Evolutionary conservation across 805 yeast species (phyloP), one percentile per base, ranked within the genome.

Genomic region (Candida nanaspora): DNA sequence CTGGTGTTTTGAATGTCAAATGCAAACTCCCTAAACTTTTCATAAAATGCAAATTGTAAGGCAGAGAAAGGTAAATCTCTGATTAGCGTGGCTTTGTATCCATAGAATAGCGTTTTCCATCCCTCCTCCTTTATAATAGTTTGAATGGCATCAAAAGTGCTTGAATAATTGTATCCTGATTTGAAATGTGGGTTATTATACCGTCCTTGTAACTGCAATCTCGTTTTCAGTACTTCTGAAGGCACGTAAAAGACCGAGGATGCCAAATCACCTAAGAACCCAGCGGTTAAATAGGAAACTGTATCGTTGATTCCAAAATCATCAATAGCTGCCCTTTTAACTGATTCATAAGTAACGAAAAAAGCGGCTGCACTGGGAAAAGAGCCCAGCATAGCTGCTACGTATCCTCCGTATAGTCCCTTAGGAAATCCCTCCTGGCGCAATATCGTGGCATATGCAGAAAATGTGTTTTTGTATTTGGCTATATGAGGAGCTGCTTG

Each of bases 51-150:
- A 66, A 93, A 83, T 58, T 93, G 98, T 39, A 93, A 69, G 1
- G 97, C 98, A 50, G 95, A 84, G 62, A 93, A 93, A 6, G 99
- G 99, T 49, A 93, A 65, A 56, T 93, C 99, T 47, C 99, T 75
- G 18, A 83, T 76, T 45, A 93, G 65, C 0, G 99, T 93, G 22
- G 97, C 98, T 59, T 85, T 88, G 64, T 91, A 93, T 0, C 99
- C 99, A 59, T 76, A 86, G 44, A 85, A 84, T 46, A 93, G 68
- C 0, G 97, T 80, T 11, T 71, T 63, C 37, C 71, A 57, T 10
- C 98, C 98, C 64, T 93, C 98, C 0, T 62, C 64, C 39, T 66
- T 64, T 1, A 76, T 62, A 3, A 93, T 82, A 2, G 86, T 76
- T 13, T 54, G 48, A 2, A 82, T 65, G 1, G 98, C 96, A 62